A percentile compares a stretch with the other conserved stretches of the same genome.
These are phyloP conservation scores for Coemansia sp. DNA, from an alignment of 192 early-diverging fungal species.

Conservation along the genomic window DNA sequence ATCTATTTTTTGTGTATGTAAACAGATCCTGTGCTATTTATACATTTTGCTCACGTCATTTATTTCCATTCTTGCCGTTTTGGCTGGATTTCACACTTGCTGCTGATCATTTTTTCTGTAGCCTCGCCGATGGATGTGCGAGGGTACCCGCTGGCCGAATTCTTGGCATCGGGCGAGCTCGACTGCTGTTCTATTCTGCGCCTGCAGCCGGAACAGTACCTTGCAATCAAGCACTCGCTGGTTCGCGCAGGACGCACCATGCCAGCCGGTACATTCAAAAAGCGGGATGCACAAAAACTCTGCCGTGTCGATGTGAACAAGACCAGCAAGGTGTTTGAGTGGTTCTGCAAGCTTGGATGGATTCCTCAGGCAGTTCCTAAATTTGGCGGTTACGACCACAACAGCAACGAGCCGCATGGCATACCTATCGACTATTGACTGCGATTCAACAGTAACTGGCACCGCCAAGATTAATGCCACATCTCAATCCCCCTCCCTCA, in stretches of 20 bases:
- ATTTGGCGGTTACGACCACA: neutral
- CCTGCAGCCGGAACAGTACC: constrained; percentile 40
- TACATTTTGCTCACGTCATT: neutral
- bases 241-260: constrained; percentile 44
- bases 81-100: neutral
- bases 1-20: neutral
- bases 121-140: constrained; percentile 49
- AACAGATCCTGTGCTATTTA: neutral
- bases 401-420: neutral
- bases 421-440: neutral
- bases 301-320: constrained; percentile 95
- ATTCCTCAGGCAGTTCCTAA: constrained; percentile 47
- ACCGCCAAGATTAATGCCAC: too few relatives aligned
- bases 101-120: constrained; percentile 9
- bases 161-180: constrained; percentile 32
- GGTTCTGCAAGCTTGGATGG: constrained; percentile 88
- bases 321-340: constrained; percentile 80
- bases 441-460: neutral
- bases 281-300: constrained; percentile 88
- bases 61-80: neutral
- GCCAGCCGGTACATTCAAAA: constrained; percentile 52
- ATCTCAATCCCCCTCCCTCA: too few relatives aligned
- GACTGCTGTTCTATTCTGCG: constrained; percentile 51
- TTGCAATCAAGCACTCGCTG: constrained; percentile 46
- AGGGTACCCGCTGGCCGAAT: constrained; percentile 30